Base-by-base conservation (phyloP, 2,329 filamentous ascomycete species). In the Ascochyta pisi region DNA sequence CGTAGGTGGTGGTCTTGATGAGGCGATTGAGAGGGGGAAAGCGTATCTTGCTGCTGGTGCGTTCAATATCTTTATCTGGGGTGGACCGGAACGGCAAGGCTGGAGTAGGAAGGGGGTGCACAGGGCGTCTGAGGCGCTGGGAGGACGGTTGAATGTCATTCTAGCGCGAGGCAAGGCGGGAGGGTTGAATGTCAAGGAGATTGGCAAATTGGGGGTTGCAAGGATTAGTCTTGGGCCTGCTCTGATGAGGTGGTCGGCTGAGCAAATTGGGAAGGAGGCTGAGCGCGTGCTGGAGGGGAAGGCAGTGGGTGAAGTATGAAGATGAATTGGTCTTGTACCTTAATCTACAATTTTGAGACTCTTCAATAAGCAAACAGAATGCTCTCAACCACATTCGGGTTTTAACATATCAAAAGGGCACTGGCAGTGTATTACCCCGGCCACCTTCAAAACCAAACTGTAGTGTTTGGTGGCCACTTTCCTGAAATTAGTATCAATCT, bases 51-150 rank as follows among this genome's bases (percentile, higher is more conserved):
- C 76, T 0, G 84, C 84, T 2, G 86, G 85, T 0, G 86, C 85
- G 0, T 82, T 79, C 12, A 86, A 82, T 0, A 78, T 85, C 0
- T 88, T 87, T 73, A 83, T 86, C 47, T 88, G 84, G 84, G 85
- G 85, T 13, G 83, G 78, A 1, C 63, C 74, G 0, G 71, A 71
- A 16, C 57, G 33, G 67, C 78, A 13, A 71, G 83, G 37, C 3
- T 70, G 55, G 61, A 58, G 39, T 9, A 56, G 53, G 44, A 63
- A 50, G 23, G 72, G 73, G 47, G 65, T 74, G 54, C 61, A 44
- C 57, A 58, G 39, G 26, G 60, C 62, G 16, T 24, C 12, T 6
- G 50, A 64, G 47, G 69, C 55, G 33, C 59, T 74, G 31, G 58
- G 54, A 16, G 72, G 71, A 2, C 54, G 54, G 45, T 34, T 74